These are phyloP conservation scores for Fusarium longipes DNA, from an alignment of 2,329 filamentous ascomycete genomes.

Conservation along the genomic window DNA sequence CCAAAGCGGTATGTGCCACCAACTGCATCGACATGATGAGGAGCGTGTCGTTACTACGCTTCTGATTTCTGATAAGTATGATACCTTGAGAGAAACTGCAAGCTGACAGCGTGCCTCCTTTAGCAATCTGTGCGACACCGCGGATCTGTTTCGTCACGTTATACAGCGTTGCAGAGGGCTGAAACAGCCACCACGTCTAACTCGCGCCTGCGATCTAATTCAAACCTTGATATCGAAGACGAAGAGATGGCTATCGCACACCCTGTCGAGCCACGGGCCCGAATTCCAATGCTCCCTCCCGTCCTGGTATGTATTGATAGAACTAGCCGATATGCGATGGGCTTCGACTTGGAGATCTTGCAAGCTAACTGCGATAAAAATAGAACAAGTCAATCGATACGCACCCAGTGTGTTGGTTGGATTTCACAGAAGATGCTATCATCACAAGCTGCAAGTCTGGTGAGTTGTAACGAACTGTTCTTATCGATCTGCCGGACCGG, in stretches of 20 bases:
- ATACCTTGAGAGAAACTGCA: neutral
- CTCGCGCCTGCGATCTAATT: conserved; percentile 75
- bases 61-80: neutral
- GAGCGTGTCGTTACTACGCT: neutral
- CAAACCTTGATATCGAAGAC: conserved; percentile 67
- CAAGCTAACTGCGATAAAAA: conserved; percentile 29
- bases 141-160: conserved; percentile 64
- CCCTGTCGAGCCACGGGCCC: conserved; percentile 83
- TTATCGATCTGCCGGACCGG: conserved; percentile 20
- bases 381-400: conserved; percentile 85
- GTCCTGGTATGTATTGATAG: conserved; percentile 74
- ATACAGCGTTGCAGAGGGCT: conserved; percentile 61
- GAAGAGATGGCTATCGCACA: conserved; percentile 75
- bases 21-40: neutral
- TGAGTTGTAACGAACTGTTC: conserved; percentile 58
- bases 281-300: conserved; percentile 87
- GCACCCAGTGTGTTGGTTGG: conserved; percentile 88
- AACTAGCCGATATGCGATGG: neutral
- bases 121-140: conserved; percentile 55
- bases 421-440: conserved; percentile 93
- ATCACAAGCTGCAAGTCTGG: conserved; percentile 92
- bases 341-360: conserved; percentile 2
- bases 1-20: conserved; percentile 75
- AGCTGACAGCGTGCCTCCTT: conserved; percentile 26
- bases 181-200: conserved; percentile 72